Conservation (phyloP, 1,139 yeast genomes). For the Debaryomyces sp. region DNA sequence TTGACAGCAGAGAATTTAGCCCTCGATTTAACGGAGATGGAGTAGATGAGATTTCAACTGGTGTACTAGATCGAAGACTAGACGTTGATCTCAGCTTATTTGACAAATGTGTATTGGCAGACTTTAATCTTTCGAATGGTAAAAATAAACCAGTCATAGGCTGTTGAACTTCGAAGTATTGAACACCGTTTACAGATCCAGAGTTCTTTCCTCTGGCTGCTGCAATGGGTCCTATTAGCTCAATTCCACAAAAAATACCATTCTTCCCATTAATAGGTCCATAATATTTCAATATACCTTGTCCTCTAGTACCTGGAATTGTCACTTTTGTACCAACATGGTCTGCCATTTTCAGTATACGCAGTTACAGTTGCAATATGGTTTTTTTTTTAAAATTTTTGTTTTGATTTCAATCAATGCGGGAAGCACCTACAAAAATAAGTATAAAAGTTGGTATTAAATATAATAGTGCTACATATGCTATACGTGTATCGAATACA, state of each 20-base stretch:
- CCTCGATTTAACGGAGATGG: constrained; percentile 10
- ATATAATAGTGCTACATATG: neutral
- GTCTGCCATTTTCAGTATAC: constrained; percentile 18
- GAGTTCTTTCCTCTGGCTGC: constrained; percentile 48
- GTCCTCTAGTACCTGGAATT: constrained; percentile 49
- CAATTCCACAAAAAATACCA: constrained; percentile 90
- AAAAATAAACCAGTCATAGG: constrained; percentile 77
- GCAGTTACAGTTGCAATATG: neutral
- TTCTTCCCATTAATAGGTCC: constrained; percentile 74
- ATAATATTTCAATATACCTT: constrained; percentile 68
- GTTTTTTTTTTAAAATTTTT: neutral
- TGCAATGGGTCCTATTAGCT: constrained; percentile 65
- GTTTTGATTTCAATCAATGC: constrained; percentile 5
- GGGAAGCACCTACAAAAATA: neutral
- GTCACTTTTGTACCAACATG: constrained; percentile 38
- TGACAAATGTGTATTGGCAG: constrained; percentile 34
- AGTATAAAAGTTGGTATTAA: neutral
- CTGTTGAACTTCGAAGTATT: constrained; percentile 50
- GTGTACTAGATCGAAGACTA: neutral
- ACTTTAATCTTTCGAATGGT: constrained; percentile 62
- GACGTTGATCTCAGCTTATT: constrained; percentile 5
- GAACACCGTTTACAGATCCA: constrained; percentile 48
- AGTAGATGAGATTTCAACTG: constrained; percentile 8
- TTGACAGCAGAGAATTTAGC: constrained; percentile 2
- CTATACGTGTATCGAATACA: neutral